Conservation (phyloP, 805 yeast species). For the Metschnikowia drakensbergensis region DNA sequence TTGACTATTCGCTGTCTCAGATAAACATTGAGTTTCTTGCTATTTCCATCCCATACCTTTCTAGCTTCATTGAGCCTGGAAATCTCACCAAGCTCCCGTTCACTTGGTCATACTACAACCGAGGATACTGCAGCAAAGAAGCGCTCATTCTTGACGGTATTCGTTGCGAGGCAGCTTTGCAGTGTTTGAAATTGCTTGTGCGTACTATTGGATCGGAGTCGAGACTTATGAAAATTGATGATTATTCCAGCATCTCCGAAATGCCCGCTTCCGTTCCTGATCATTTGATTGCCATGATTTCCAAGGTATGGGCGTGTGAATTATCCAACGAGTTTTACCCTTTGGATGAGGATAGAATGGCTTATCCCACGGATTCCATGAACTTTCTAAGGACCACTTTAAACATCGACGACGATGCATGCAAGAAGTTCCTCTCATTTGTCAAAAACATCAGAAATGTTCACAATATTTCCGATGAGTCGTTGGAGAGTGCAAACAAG, state of each 20-base stretch:
- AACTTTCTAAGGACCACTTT: constrained; percentile 4
- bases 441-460: constrained; percentile 5
- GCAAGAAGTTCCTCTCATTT: constrained; percentile 2
- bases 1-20: constrained; percentile 7
- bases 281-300: constrained; percentile 8
- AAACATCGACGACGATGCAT: neutral
- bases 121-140: constrained; percentile 14
- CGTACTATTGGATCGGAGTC: constrained; percentile 12
- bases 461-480: constrained; percentile 1
- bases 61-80: constrained; percentile 2
- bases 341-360: constrained; percentile 12
- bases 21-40: constrained; percentile 2
- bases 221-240: neutral
- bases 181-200: constrained; percentile 5
- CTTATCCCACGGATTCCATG: constrained; percentile 10
- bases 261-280: constrained; percentile 8
- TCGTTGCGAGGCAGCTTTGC: constrained; percentile 5
- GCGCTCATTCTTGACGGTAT: constrained; percentile 7
- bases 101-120: constrained; percentile 8
- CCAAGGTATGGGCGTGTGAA: constrained; percentile 8
- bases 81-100: constrained; percentile 9
- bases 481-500: constrained; percentile 2
- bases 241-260: constrained; percentile 8
- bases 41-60: constrained; percentile 1
- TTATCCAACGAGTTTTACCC: constrained; percentile 10